A percentile compares a stretch with the other conserved stretches of the same genome.
Conservation (phyloP, 345 rosid species). For the Raphanus raphanistrum region DNA sequence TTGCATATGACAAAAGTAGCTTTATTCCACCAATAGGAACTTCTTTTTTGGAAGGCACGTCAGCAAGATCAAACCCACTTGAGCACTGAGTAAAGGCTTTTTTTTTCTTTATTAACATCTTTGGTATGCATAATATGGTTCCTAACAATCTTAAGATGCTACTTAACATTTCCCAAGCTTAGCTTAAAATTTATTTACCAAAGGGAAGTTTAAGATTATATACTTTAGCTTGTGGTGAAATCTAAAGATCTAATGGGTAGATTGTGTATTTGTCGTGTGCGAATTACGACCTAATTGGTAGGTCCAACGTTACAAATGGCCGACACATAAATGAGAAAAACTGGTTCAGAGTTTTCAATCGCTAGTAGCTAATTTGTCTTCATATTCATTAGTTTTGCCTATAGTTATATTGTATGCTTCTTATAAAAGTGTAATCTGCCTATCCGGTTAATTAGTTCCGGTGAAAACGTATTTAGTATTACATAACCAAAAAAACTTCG, state of each 20-base stretch:
- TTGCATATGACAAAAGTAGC: slow-evolving; percentile 27
- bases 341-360: slow-evolving; percentile 1
- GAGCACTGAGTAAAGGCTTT: neutral
- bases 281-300: neutral
- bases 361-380: neutral
- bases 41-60: slow-evolving; percentile 25
- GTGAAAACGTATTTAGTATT: neutral
- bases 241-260: neutral
- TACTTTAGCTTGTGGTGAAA: neutral
- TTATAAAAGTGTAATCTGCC: neutral
- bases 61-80: slow-evolving; percentile 32
- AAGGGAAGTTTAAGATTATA: neutral
- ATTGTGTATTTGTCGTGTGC: neutral
- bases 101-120: neutral
- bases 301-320: slow-evolving; percentile 34
- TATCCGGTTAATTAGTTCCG: neutral
- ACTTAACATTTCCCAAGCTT: neutral
- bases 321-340: slow-evolving; percentile 21
- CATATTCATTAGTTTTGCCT: neutral
- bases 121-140: neutral
- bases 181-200: neutral
- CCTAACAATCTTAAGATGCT: neutral
- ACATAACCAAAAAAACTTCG: too few species aligned
- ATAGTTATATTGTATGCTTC: neutral
- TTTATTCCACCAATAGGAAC: slow-evolving; percentile 20